Percentiles rank a stretch among this genome's conserved stretches.
Evolutionary conservation across 2,329 filamentous ascomycete genomes (phyloP).

Genomic region (Xylaria sp.): DNA sequence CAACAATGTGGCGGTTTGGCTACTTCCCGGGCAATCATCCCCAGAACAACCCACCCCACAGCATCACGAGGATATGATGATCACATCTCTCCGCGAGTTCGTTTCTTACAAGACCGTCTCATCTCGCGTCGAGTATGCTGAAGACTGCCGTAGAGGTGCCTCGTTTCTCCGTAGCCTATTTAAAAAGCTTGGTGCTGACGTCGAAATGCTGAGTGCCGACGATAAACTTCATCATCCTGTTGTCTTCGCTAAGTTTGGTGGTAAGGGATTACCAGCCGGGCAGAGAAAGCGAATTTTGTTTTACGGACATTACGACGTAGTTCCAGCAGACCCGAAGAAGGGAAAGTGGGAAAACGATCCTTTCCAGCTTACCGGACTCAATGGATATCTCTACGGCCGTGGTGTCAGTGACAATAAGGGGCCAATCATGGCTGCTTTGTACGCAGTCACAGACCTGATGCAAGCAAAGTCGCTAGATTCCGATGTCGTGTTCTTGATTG

Average conservation of each 20-base stretch:
- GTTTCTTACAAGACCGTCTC: conserved; percentile 94
- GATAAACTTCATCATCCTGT: conserved; percentile 83
- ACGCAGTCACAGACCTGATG: conserved; percentile 89
- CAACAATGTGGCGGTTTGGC: conserved; percentile 88
- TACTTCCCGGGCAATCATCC: conserved; percentile 66
- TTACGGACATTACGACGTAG: conserved; percentile 98
- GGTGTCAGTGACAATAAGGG: conserved; percentile 99
- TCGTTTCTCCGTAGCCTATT: conserved; percentile 91
- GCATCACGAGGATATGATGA: conserved; percentile 64
- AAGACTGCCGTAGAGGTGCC: conserved; percentile 92
- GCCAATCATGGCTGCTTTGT: conserved; percentile 91
- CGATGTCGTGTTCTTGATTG: conserved; percentile 93
- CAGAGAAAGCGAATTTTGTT: conserved; percentile 89
- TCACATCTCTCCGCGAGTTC: conserved; percentile 84
- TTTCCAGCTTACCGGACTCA: conserved; percentile 87
- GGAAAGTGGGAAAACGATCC: conserved; percentile 89
- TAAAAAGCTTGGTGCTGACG: conserved; percentile 88
- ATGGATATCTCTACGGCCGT: conserved; percentile 93
- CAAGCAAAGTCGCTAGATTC: conserved; percentile 85
- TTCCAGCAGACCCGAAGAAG: conserved; percentile 84
- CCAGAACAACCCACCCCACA: conserved; percentile 52
- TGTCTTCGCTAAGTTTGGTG: conserved; percentile 89
- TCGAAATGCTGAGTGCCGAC: conserved; percentile 87
- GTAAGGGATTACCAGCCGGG: conserved; percentile 72
- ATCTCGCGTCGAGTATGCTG: conserved; percentile 83